Base-by-base conservation (phyloP, 2,329 filamentous ascomycete genomes). In the Pestalotiopsis sp. region DNA sequence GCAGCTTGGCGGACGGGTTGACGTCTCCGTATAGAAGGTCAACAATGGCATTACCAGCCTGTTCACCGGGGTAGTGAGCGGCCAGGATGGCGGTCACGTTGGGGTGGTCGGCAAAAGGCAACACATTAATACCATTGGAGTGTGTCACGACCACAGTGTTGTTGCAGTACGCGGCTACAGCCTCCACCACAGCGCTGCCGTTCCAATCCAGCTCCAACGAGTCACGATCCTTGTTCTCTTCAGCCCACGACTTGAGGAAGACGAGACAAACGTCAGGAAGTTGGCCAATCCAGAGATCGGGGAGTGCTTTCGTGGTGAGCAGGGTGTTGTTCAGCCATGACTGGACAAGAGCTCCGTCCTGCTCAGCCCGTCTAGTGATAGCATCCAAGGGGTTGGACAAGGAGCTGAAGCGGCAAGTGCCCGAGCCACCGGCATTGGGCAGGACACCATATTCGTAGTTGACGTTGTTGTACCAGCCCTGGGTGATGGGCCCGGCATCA, bases 231-330 rank as follows among this genome's bases (percentile, higher is more conserved):
- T 87, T 87, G 75, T 81, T 82, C 78, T 94, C 92, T 13, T 90
- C 89, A 3, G 89, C 86, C 80, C 92, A 91, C 3, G 91, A 87
- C 76, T 90, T 90, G 68, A 90, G 80, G 77, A 90, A 87, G 36
- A 90, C 87, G n/a, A 90, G 79, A 76, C 92, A 93, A 52, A 92
- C 81, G 69, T 93, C 90, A 49, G 90, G 89, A 0, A 85, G n/a
- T 72, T 83, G 73, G 11, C 79, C 79, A 17, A 79, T 73, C 81
- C 82, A 85, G 9, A 88, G 85, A 11, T 84, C 80, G 6, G 82
- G 80, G 1, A 83, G 62, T 27, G 82, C 80, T 25, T 75, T 74
- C 7, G 76, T 70, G 20, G 77, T 72, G 38, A 85, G 75, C 31
- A 79, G 77, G 9, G 83, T 84, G 76, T 85, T 85, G 66, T 83